Percentiles rank a stretch among this genome's conserved stretches.
Conservation (phyloP, 208 protist genomes). For the Tritrichomonas musculus region DNA sequence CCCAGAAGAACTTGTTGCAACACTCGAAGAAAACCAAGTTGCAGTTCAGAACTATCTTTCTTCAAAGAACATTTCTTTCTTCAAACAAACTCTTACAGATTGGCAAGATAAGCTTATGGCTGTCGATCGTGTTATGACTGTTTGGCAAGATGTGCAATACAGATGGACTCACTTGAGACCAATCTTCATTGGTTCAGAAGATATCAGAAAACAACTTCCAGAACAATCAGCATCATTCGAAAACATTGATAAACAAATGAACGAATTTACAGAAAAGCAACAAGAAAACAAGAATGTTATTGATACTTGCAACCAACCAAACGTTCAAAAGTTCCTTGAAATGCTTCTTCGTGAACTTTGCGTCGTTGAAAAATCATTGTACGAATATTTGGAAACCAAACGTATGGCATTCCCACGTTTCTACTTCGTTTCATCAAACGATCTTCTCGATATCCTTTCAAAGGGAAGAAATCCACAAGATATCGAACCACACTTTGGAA, state of each 20-base stretch:
- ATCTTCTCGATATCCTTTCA: constrained; percentile 69
- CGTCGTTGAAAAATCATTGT: constrained; percentile 31
- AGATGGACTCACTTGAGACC: constrained; percentile 91
- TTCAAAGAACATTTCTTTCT: constrained; percentile 83
- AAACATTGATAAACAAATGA: constrained; percentile 32
- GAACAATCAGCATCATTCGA: constrained; percentile 72
- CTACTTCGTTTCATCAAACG: constrained; percentile 71
- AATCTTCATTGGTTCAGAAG: constrained; percentile 91
- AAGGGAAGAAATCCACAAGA: constrained; percentile 63
- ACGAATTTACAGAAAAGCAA: constrained; percentile 1
- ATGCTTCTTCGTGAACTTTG: not conserved
- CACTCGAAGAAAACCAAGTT: constrained; percentile 55
- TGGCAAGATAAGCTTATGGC: constrained; percentile 86
- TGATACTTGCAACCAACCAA: constrained; percentile 70
- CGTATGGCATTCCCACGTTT: constrained; percentile 70
- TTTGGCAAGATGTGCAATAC: constrained; percentile 88
- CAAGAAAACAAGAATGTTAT: constrained; percentile 46
- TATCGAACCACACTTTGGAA: constrained; percentile 62
- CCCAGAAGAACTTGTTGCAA: constrained; percentile 39
- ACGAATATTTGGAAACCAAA: constrained; percentile 60
- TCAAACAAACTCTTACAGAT: constrained; percentile 74
- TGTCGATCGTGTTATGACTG: constrained; percentile 82
- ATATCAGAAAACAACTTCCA: constrained; percentile 89
- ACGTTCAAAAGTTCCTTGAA: constrained; percentile 53
- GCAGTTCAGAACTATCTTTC: constrained; percentile 73